Percentiles rank a stretch among this genome's conserved stretches.
Evolutionary conservation across 257 asterid genomes (phyloP).

Genomic region (Nicotiana noctiflora): DNA sequence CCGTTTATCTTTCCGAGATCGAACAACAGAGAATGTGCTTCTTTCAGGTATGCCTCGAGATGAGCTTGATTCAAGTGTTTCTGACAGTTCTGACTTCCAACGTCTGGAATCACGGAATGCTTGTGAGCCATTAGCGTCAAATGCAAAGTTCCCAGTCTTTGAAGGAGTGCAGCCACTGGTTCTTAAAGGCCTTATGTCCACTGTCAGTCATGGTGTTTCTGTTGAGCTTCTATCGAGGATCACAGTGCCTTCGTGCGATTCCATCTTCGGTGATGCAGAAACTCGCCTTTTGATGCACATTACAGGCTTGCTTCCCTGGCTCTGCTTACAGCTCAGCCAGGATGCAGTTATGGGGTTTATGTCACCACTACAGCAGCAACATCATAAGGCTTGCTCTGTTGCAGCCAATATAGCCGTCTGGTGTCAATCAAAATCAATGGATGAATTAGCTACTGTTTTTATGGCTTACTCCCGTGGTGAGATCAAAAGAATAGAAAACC

Average conservation of each 20-base stretch:
- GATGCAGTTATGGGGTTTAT: slow-evolving; percentile 37
- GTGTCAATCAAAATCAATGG: slow-evolving; percentile 83
- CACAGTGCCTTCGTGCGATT: slow-evolving; percentile 93
- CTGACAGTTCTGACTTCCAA: slow-evolving; percentile 60
- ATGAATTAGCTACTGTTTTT: slow-evolving; percentile 80
- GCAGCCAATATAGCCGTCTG: slow-evolving; percentile 76
- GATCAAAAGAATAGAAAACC: slow-evolving; percentile 73
- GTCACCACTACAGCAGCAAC: slow-evolving; percentile 60
- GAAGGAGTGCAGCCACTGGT: slow-evolving; percentile 98
- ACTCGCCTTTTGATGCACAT: slow-evolving; percentile 94
- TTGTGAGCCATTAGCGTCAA: slow-evolving; percentile 43
- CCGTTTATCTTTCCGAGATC: slow-evolving; percentile 87
- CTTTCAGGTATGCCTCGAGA: slow-evolving; percentile 99
- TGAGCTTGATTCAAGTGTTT: slow-evolving; percentile 52
- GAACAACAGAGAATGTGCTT: slow-evolving; percentile 94
- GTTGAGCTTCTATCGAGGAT: slow-evolving; percentile 84
- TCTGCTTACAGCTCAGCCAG: slow-evolving; percentile 86
- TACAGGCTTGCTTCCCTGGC: slow-evolving; percentile 95
- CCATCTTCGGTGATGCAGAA: slow-evolving; percentile 86
- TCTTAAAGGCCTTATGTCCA: slow-evolving; percentile 84
- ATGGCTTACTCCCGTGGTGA: slow-evolving; percentile 81
- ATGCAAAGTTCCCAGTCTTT: slow-evolving; percentile 65
- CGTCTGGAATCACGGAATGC: slow-evolving; percentile 56
- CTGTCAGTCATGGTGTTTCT: slow-evolving; percentile 81
- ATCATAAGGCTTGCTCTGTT: slow-evolving; percentile 72